A percentile compares a stretch with the other conserved stretches of the same genome.
phyloP scores from a whole-genome alignment of 441 rosid species.

The Codiaeum variegatum region DNA sequence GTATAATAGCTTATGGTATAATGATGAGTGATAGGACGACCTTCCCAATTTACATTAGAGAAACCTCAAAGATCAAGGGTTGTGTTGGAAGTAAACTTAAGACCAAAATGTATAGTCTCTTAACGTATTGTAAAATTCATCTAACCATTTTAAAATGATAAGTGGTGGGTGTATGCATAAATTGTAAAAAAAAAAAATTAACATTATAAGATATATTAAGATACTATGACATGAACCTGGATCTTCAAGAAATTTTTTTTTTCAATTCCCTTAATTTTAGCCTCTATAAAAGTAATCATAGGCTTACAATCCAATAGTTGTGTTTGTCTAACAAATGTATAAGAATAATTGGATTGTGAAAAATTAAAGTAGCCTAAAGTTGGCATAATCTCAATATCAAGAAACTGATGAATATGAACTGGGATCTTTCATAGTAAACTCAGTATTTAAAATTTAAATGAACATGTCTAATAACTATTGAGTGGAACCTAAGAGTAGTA shows the following conservation, averaged over 20 bases:
- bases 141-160: neutral
- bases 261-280: too few relatives aligned
- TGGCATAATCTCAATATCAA: neutral
- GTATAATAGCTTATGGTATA: neutral
- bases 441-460: neutral
- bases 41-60: too few relatives aligned
- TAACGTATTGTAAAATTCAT: neutral
- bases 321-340: neutral
- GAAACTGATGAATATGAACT: neutral
- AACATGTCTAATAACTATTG: neutral
- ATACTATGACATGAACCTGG: neutral
- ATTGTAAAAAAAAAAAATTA: neutral
- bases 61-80: neutral
- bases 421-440: neutral
- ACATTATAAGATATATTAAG: neutral
- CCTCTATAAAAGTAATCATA: neutral
- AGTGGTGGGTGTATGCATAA: neutral
- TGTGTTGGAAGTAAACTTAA: neutral
- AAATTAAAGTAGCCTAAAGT: neutral
- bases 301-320: neutral
- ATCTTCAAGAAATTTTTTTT: neutral
- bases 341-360: neutral
- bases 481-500: neutral
- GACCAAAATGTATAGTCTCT: too few relatives aligned
- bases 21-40: neutral